Conservation (phyloP, 2,329 filamentous ascomycete genomes). For the Emydomyces testavorans region DNA sequence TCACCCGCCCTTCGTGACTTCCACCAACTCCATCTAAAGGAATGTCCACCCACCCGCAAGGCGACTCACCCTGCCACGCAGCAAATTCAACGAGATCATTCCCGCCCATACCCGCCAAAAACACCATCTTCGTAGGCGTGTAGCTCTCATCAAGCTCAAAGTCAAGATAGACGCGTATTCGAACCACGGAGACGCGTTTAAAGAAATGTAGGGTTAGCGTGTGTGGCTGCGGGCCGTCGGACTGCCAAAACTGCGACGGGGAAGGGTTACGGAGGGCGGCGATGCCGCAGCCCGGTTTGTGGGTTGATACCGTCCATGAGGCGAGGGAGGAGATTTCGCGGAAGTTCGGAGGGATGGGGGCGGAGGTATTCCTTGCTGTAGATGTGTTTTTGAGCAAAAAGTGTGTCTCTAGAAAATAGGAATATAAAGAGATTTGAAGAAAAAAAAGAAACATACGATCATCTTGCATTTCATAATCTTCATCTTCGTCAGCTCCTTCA, state of each 20-base stretch:
- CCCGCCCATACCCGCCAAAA: conserved; percentile 78
- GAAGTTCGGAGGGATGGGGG: conserved; percentile 35
- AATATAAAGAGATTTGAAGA: neutral
- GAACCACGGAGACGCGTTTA: conserved; percentile 41
- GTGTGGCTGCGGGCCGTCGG: conserved; percentile 54
- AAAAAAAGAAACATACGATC: conserved; percentile 18
- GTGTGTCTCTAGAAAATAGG: too few relatives aligned
- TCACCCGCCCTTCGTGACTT: conserved; percentile 21
- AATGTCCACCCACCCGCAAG: conserved; percentile 84
- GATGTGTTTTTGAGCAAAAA: conserved; percentile 12
- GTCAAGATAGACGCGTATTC: conserved; percentile 56
- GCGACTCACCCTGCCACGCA: conserved; percentile 63
- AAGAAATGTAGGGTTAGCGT: conserved; percentile 53
- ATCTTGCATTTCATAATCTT: conserved; percentile 28
- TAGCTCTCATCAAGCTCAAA: conserved; percentile 92
- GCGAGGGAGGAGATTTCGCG: conserved; percentile 55
- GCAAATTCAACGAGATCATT: conserved; percentile 86
- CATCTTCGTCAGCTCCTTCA: conserved; percentile 21
- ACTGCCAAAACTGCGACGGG: conserved; percentile 52
- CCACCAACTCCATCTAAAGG: conserved; percentile 54
- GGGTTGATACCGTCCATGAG: conserved; percentile 54
- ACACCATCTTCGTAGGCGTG: conserved; percentile 83
- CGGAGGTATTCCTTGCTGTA: conserved; percentile 24
- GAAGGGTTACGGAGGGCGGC: conserved; percentile 48
- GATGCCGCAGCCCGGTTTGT: conserved; percentile 52